phyloP scores from a whole-genome alignment of 768 basidiomycete species.

The Pisolithus orientalis region DNA sequence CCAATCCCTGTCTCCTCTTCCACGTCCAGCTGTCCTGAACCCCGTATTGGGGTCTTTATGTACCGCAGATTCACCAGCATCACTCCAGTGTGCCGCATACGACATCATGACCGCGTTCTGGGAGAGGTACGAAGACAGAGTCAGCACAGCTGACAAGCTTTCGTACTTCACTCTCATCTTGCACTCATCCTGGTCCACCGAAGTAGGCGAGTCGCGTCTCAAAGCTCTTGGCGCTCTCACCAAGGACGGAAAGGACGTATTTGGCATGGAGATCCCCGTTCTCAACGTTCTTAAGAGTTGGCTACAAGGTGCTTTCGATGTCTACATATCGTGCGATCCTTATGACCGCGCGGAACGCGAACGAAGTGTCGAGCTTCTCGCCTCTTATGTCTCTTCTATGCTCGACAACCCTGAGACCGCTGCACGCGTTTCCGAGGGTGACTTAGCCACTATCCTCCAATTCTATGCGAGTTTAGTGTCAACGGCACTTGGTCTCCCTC shows the following conservation, averaged over 20 bases:
- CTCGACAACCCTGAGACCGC: slow-evolving; percentile 46
- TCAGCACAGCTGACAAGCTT: slow-evolving; percentile 53
- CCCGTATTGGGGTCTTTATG: slow-evolving; percentile 62
- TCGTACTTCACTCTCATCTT: slow-evolving; percentile 62
- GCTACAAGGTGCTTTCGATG: slow-evolving; percentile 62
- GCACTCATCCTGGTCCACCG: slow-evolving; percentile 48
- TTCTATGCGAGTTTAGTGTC: slow-evolving; percentile 60
- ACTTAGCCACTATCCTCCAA: slow-evolving; percentile 47
- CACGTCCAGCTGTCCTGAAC: slow-evolving; percentile 45
- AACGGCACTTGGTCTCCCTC: slow-evolving; percentile 37
- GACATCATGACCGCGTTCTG: slow-evolving; percentile 69
- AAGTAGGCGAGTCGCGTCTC: slow-evolving; percentile 66
- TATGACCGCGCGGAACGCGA: slow-evolving; percentile 53
- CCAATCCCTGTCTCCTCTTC: slow-evolving; percentile 47
- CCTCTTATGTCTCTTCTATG: slow-evolving; percentile 48
- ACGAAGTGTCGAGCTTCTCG: slow-evolving; percentile 55
- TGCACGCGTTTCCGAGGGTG: slow-evolving; percentile 55
- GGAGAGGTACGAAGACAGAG: slow-evolving; percentile 46
- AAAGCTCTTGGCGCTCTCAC: slow-evolving; percentile 64
- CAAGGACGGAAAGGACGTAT: slow-evolving; percentile 49
- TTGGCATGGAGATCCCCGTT: slow-evolving; percentile 57
- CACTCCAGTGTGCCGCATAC: slow-evolving; percentile 61
- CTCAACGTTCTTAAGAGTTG: slow-evolving; percentile 54
- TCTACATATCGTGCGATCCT: slow-evolving; percentile 30
- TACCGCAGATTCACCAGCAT: slow-evolving; percentile 41